Conservation (phyloP, 2,329 filamentous ascomycete species). For the Aspergillus novoparasiticus region DNA sequence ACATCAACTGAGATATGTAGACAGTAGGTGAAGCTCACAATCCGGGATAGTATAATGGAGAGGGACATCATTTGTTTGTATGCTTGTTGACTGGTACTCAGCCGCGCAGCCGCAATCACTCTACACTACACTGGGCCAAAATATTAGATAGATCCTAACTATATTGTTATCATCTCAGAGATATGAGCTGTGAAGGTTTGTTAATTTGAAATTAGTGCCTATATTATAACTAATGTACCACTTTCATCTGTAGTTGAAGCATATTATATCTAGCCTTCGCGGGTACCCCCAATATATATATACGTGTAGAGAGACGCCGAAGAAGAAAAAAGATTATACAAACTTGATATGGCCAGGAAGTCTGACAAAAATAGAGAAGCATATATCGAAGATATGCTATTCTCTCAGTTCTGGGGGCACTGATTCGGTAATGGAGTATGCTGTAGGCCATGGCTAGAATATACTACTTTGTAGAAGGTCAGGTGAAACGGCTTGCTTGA, state of each 20-base stretch:
- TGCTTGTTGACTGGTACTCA: neutral
- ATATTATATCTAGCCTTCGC: no score
- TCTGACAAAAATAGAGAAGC: neutral
- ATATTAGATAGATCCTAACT: neutral
- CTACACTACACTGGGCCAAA: neutral
- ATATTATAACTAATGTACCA: neutral
- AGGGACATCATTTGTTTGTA: neutral
- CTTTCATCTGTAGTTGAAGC: neutral
- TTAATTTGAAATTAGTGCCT: no score
- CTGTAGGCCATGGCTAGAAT: neutral
- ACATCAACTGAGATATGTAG: neutral
- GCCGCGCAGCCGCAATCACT: neutral
- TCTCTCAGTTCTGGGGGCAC: neutral
- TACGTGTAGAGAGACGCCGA: no score
- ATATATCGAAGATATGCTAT: neutral
- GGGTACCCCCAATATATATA: neutral
- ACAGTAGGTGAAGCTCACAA: neutral
- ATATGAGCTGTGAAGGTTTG: neutral
- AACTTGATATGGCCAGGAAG: neutral
- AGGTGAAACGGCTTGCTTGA: neutral
- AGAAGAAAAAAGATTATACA: neutral
- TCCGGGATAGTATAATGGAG: neutral
- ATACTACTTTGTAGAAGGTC: neutral
- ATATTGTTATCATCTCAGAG: neutral
- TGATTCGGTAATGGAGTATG: neutral